These are phyloP conservation scores for Ceratobasidium sp. DNA, from an alignment of 1,284 basidiomycete genomes.

Conservation along the genomic window DNA sequence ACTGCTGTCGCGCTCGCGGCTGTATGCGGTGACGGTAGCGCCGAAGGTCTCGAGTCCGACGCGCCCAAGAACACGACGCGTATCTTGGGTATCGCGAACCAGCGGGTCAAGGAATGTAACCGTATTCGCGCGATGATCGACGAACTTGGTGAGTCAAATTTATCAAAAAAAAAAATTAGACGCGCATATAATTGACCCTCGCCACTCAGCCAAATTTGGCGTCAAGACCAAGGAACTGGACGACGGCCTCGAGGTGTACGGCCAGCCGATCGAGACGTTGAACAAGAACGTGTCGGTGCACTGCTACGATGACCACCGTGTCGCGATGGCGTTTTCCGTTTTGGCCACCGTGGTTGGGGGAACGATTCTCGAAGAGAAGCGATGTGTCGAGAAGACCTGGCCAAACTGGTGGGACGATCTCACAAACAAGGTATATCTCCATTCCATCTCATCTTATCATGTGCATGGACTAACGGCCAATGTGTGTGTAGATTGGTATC, in stretches of 20 bases:
- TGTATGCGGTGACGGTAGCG: slow-evolving; percentile 60
- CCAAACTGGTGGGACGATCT: slow-evolving; percentile 99
- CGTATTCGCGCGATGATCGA: slow-evolving; percentile 97
- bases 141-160: slow-evolving; percentile 76
- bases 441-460: background rate
- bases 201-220: slow-evolving; percentile 86
- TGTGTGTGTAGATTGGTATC: slow-evolving; percentile 80
- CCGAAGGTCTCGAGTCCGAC: slow-evolving; percentile 33
- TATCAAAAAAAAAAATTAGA: background rate
- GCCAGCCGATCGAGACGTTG: slow-evolving; percentile 74
- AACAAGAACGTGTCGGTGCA: slow-evolving; percentile 82
- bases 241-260: slow-evolving; percentile 93
- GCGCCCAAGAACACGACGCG: slow-evolving; percentile 77
- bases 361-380: slow-evolving; percentile 92
- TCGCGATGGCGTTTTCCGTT: slow-evolving; percentile 98
- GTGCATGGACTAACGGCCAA: slow-evolving; percentile 41
- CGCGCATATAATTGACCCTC: slow-evolving; percentile 37
- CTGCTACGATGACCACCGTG: slow-evolving; percentile 98
- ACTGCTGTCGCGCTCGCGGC: slow-evolving; percentile 94
- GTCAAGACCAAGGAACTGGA: slow-evolving; percentile 92
- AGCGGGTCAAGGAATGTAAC: slow-evolving; percentile 98
- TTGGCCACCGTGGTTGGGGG: slow-evolving; percentile 80
- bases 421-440: slow-evolving; percentile 80
- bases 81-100: slow-evolving; percentile 97
- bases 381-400: slow-evolving; percentile 99